phyloP scores from a whole-genome alignment of 139 green algal genomes.

The Monoraphidium neglectum region DNA sequence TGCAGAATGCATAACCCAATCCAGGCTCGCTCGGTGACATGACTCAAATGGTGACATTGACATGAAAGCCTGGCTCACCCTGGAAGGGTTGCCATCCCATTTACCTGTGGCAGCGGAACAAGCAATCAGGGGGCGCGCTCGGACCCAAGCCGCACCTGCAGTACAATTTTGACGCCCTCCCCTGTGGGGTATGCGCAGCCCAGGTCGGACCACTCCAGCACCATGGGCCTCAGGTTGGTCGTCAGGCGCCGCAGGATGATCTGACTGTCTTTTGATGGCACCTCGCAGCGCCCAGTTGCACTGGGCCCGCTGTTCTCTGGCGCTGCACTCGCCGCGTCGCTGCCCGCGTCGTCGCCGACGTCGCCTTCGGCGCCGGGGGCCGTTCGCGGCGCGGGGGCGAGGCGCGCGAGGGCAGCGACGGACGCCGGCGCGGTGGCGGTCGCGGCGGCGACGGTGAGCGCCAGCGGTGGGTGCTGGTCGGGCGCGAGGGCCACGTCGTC shows the following conservation, averaged over 20 bases:
- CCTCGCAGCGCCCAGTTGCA: not conserved
- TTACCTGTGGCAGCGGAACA: too few relatives aligned
- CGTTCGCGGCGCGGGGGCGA: not conserved
- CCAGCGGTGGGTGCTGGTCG: too few relatives aligned
- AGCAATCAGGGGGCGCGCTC: too few relatives aligned
- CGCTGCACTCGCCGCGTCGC: not conserved
- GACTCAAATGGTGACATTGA: too few relatives aligned
- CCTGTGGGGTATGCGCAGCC: constrained; percentile 40
- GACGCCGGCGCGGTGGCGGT: too few relatives aligned
- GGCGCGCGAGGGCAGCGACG: too few relatives aligned
- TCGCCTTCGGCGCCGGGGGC: not conserved
- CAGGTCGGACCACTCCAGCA: constrained; percentile 42
- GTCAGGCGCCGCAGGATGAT: constrained; percentile 29
- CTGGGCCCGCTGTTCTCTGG: not conserved
- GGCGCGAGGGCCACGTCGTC: too few relatives aligned
- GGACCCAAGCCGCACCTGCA: constrained; percentile 20
- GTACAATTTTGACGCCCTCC: constrained; percentile 24
- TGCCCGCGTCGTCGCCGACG: not conserved
- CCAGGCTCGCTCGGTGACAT: not conserved
- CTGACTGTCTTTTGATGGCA: not conserved
- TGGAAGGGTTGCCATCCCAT: not conserved
- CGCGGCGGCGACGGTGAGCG: too few relatives aligned
- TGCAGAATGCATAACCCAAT: not conserved
- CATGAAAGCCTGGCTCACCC: not conserved
- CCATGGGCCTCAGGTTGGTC: constrained; percentile 21